These are phyloP conservation scores for Pichia phayaonensis DNA, from an alignment of 805 yeast genomes.

Conservation along the genomic window DNA sequence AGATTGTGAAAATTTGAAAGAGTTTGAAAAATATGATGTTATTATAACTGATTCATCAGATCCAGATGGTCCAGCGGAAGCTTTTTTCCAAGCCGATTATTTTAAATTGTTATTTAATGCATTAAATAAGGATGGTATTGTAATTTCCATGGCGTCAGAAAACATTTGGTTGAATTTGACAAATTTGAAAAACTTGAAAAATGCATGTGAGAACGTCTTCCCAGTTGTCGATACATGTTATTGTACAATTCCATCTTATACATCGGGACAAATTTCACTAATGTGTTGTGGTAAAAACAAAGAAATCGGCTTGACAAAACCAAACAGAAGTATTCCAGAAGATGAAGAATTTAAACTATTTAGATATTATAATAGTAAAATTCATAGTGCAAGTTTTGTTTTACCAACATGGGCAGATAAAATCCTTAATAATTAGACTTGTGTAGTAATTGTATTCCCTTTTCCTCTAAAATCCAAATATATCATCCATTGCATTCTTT, in stretches of 20 bases:
- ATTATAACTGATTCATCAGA: constrained; percentile 90
- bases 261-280: constrained; percentile 82
- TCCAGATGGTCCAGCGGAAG: constrained; percentile 92
- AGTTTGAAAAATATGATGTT: constrained; percentile 57
- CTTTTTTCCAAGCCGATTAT: constrained; percentile 72
- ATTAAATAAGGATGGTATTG: constrained; percentile 47
- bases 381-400: constrained; percentile 69
- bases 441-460: not conserved
- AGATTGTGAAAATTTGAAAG: constrained; percentile 27
- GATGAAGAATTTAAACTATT: constrained; percentile 43
- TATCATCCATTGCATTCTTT: constrained; percentile 62
- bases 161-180: constrained; percentile 67
- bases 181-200: constrained; percentile 40
- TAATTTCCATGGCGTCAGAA: constrained; percentile 79
- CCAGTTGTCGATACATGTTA: constrained; percentile 58
- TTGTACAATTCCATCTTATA: constrained; percentile 80
- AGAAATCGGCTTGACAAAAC: constrained; percentile 37
- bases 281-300: constrained; percentile 61
- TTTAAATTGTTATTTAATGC: constrained; percentile 61
- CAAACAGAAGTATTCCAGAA: constrained; percentile 39
- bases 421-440: constrained; percentile 15
- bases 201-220: constrained; percentile 48
- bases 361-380: constrained; percentile 56
- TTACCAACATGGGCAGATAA: constrained; percentile 70
- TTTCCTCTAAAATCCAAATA: constrained; percentile 46